Evolutionary conservation across 1,139 yeast species (phyloP).

Genomic region (Pichia inconspicua): DNA sequence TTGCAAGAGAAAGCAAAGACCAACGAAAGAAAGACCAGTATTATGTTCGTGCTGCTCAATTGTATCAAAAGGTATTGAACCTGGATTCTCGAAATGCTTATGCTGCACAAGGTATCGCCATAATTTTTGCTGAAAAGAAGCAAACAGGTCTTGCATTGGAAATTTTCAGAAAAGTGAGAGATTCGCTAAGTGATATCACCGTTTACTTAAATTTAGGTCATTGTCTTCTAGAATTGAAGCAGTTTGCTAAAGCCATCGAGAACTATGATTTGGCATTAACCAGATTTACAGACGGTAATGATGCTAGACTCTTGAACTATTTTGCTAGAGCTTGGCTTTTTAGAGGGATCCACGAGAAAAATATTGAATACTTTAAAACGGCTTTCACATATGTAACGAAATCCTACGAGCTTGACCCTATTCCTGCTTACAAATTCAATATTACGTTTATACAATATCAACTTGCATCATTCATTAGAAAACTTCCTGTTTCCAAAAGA

Average conservation of each 20-base stretch:
- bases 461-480: slow-evolving; percentile 73
- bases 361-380: slow-evolving; percentile 47
- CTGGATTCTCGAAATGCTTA: slow-evolving; percentile 81
- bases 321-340: slow-evolving; percentile 89
- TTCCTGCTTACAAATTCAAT: slow-evolving; percentile 58
- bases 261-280: slow-evolving; percentile 73
- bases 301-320: slow-evolving; percentile 58
- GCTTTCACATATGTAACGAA: slow-evolving; percentile 56
- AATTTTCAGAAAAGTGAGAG: slow-evolving; percentile 82
- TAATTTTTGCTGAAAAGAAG: slow-evolving; percentile 82
- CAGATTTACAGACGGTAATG: slow-evolving; percentile 56
- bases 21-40: slow-evolving; percentile 66
- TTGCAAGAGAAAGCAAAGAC: slow-evolving; percentile 74
- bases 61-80: slow-evolving; percentile 80
- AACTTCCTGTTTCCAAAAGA: slow-evolving; percentile 53
- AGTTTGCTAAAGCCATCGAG: slow-evolving; percentile 81
- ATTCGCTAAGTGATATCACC: slow-evolving; percentile 71
- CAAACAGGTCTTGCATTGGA: slow-evolving; percentile 73
- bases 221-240: slow-evolving; percentile 74
- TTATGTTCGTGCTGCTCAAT: slow-evolving; percentile 80
- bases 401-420: slow-evolving; percentile 37
- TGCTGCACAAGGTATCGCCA: slow-evolving; percentile 98
- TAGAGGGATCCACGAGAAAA: slow-evolving; percentile 67
- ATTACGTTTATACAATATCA: slow-evolving; percentile 81
- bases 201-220: slow-evolving; percentile 85